Evolutionary conservation across 768 basidiomycete species (phyloP), one percentile per base, ranked within the genome.

Genomic region (Naematelia aurantialba): DNA sequence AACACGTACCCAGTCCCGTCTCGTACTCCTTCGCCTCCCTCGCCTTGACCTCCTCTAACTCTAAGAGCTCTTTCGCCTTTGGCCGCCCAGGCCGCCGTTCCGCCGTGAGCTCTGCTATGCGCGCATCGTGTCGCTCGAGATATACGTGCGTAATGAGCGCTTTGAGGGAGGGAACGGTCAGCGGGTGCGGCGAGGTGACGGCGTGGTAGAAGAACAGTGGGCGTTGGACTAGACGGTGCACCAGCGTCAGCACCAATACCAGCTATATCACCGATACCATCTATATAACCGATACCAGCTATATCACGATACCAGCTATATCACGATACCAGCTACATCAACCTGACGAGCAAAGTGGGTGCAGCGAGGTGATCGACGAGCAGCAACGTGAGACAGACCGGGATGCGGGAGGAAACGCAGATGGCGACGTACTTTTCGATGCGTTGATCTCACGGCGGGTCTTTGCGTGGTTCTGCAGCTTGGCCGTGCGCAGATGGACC

Each of bases 141-240:
- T 72, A 78, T n/a, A 74, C 64, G 30, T 72, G 64, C 4, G 57
- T 45, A 27, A 78, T 69, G 21, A 78, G 62, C 0, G 58, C 64
- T 63, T 69, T 60, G 4, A 78, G 62, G 1, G 62, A 63, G 11
- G 59, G 44, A 17, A 78, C 56, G 10, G 72, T 58, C 45, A 75
- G 56, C 1, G 75, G 71, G 24, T 64, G 60, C 8, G 72, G 63
- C 5, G 71, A 73, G 5, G 70, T 59, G 19, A 78, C 52, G 5
- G 75, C 59, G 59, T 72, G 67, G 53, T 68, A 67, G 65, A 77
- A 78, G 68, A 76, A 77, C 13, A 70, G 44, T 4, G 76, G 76
- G 29, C 76, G 69, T 39, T 69, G 66, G 31, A 77, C 77, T 78
- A 62, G 5, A 19, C 8, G 21, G 26, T 48, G 26, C 17, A 11